Conservation (phyloP, 371 early-diverging fungal species). For the Mucor lusitanicus region DNA sequence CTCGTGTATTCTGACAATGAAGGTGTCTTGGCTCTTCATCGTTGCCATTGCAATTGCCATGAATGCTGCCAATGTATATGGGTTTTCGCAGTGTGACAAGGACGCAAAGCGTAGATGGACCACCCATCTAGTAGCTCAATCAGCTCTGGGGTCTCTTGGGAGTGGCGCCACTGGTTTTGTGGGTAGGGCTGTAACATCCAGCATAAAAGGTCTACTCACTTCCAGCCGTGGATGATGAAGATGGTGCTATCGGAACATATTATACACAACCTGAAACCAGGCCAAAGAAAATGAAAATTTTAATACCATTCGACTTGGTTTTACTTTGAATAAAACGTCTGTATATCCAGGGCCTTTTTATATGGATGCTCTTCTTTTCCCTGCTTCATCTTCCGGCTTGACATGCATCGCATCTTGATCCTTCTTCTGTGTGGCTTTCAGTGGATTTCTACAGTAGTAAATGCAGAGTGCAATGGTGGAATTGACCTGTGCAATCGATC, state of each 20-base stretch:
- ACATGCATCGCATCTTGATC: background rate
- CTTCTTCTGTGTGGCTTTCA: background rate
- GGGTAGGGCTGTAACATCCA: constrained; percentile 33
- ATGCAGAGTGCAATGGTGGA: constrained; percentile 70
- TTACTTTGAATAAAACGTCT: background rate
- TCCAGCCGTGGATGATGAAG: background rate
- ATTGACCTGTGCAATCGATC: constrained; percentile 53
- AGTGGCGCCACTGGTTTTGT: constrained; percentile 34
- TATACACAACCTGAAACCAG: background rate
- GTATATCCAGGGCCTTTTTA: too few relatives aligned
- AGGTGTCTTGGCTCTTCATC: constrained; percentile 78
- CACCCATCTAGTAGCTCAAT: constrained; percentile 33
- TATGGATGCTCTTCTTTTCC: background rate
- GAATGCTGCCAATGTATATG: constrained; percentile 86
- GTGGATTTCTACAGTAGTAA: background rate
- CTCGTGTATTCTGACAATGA: constrained; percentile 69
- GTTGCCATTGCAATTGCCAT: constrained; percentile 83
- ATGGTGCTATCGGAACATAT: background rate
- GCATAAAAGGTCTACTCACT: constrained; percentile 30
- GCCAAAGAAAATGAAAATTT: background rate
- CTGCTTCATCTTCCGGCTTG: background rate
- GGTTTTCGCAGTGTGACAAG: constrained; percentile 92
- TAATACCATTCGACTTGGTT: background rate
- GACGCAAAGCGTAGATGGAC: constrained; percentile 75
- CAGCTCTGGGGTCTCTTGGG: constrained; percentile 37